These are phyloP conservation scores for Chrysosporium keratinophilum DNA, from an alignment of 2,329 filamentous ascomycete genomes.

Conservation along the genomic window DNA sequence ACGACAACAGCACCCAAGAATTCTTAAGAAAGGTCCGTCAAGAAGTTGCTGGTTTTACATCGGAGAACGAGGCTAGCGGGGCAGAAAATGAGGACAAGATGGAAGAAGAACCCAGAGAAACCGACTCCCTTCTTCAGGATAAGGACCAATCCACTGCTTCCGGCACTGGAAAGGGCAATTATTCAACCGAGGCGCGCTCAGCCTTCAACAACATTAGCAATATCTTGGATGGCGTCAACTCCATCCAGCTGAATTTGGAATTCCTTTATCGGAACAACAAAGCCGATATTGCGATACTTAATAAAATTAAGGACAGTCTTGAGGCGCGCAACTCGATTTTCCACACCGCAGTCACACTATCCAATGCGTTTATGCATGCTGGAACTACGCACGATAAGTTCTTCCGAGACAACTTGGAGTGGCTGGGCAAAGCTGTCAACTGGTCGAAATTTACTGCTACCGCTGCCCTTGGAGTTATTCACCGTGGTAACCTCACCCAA, in stretches of 20 bases:
- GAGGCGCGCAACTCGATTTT: slow-evolving; percentile 97
- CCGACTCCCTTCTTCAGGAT: slow-evolving; percentile 35
- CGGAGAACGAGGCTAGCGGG: slow-evolving; percentile 30
- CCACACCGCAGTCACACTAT: slow-evolving; percentile 93
- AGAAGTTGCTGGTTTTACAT: slow-evolving; percentile 53
- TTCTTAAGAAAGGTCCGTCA: slow-evolving; percentile 84
- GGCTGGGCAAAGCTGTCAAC: slow-evolving; percentile 96
- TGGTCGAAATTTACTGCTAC: slow-evolving; percentile 99
- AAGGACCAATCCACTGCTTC: slow-evolving; percentile 37
- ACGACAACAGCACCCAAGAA: slow-evolving; percentile 97
- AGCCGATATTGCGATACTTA: slow-evolving; percentile 81
- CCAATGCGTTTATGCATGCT: slow-evolving; percentile 98
- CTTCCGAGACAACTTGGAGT: slow-evolving; percentile 95
- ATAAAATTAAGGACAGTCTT: slow-evolving; percentile 90
- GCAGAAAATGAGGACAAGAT: slow-evolving; percentile 41
- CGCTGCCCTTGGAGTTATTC: slow-evolving; percentile 89
- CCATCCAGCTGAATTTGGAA: slow-evolving; percentile 87
- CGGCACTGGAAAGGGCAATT: slow-evolving; percentile 40
- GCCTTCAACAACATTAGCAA: slow-evolving; percentile 48
- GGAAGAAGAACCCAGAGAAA: slow-evolving; percentile 47
- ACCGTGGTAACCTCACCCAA: slow-evolving; percentile 87
- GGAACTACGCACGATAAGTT: slow-evolving; percentile 97
- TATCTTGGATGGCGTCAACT: slow-evolving; percentile 78
- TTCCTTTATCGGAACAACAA: slow-evolving; percentile 95
- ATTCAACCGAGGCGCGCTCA: slow-evolving; percentile 43